These are phyloP conservation scores for Serendipita sp. DNA, from an alignment of 768 basidiomycete genomes.

Conservation along the genomic window DNA sequence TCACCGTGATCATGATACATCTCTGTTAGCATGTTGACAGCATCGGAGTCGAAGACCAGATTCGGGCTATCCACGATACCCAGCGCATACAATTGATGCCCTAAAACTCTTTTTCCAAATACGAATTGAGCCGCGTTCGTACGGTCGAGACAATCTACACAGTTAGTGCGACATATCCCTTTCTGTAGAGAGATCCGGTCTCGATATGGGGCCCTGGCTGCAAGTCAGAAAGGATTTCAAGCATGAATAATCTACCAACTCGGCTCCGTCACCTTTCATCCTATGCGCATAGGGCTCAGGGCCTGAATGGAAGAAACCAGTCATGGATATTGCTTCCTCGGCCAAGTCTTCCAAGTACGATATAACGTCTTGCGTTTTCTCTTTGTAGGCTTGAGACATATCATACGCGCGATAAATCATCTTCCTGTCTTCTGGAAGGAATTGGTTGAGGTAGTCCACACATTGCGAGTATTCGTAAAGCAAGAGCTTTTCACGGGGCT, in stretches of 20 bases:
- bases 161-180: constrained; percentile 85
- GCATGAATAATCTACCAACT: constrained; percentile 16
- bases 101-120: constrained; percentile 85
- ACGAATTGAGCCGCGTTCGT: constrained; percentile 97
- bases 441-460: constrained; percentile 85
- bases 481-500: constrained; percentile 68
- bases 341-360: constrained; percentile 89
- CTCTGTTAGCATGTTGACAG: constrained; percentile 90
- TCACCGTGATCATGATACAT: constrained; percentile 99
- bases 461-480: constrained; percentile 85
- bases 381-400: constrained; percentile 87
- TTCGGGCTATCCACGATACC: constrained; percentile 77
- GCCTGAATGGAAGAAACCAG: constrained; percentile 91
- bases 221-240: background rate
- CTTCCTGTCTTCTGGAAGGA: constrained; percentile 67
- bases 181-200: constrained; percentile 65
- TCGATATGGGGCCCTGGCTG: constrained; percentile 31
- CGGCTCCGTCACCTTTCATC: constrained; percentile 26
- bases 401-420: constrained; percentile 94
- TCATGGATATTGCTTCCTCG: constrained; percentile 80
- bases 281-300: constrained; percentile 66
- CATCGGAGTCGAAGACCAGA: constrained; percentile 82
- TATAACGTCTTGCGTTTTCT: constrained; percentile 91
- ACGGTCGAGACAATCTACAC: constrained; percentile 91
- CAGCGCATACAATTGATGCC: constrained; percentile 88